Evolutionary conservation across 306 rosid species (phyloP), one percentile per base, ranked within the genome.

Genomic region (barrel medic (Medicago truncatula)): DNA sequence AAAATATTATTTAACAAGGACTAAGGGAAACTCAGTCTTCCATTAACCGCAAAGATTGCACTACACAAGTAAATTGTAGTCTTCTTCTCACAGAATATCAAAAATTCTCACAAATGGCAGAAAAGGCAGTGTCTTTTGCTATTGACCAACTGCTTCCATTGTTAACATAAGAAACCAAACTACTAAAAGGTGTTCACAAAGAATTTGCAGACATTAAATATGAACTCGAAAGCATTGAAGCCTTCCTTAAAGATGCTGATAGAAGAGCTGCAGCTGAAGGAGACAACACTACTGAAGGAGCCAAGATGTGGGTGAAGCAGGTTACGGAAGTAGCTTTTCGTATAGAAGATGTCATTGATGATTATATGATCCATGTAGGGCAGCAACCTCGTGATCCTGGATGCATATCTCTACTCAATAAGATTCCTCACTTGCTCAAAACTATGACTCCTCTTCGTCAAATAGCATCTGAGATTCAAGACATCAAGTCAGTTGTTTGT

Each of bases 261-360:
- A 56, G 1, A 56, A 72, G 5, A n/a, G 67, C 76, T 40, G 67
- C 1, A 18, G 31, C 18, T 14, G 53, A 9, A 5, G 17, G 28
- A 52, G 46, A n/a, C 4, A 3, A 52, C 10, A 66, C 0, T 5
- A 17, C 10, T 10, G 67, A 40, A 0, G 53, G 67, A 16, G 17
- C 54, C 15, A 66, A 54, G 25, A n/a, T 2, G n/a, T 14, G 44
- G 58, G 17, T 76, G 36, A 76, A 9, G 56, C 58, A 57, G 58
- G 0, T 54, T 1, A 76, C n/a, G 17, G 59, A 67, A 53, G 25
- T 6, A 9, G 61, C 34, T 58, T 58, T 58, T 10, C 64, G n/a
- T 0, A 9, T 58, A 0, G 64, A 58, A 58, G 64, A 58, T 58
- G 9, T 11, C 16, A 23, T 58, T 58, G 36, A 11, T 23, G 38